Percentiles rank a stretch among this genome's conserved stretches.
phyloP scores from a whole-genome alignment of 2,329 filamentous ascomycete species.

The Cordyceps cicadae region DNA sequence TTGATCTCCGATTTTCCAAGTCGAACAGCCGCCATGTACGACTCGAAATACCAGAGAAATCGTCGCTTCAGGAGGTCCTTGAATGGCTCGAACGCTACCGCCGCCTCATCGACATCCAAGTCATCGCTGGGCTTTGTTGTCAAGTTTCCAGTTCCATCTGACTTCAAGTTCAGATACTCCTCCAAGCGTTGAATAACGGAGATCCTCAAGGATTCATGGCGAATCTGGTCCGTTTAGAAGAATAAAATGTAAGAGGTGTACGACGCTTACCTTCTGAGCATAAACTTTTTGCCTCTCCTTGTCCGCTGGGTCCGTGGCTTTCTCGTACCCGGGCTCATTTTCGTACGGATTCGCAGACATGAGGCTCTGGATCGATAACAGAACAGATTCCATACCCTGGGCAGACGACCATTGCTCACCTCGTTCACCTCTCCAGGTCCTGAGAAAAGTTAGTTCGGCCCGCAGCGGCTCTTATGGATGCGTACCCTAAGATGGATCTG shows the following conservation, averaged over 20 bases:
- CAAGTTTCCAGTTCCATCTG: constrained; percentile 35
- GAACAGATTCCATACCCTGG: constrained; percentile 86
- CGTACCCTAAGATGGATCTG: constrained; percentile 78
- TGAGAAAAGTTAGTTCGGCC: constrained; percentile 26
- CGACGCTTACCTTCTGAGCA: constrained; percentile 61
- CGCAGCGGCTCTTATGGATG: neutral
- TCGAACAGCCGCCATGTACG: constrained; percentile 66
- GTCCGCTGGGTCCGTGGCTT: constrained; percentile 58
- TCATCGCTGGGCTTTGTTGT: constrained; percentile 23
- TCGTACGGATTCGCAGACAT: constrained; percentile 93
- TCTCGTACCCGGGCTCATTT: constrained; percentile 91
- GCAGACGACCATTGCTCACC: constrained; percentile 96
- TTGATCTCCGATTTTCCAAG: constrained; percentile 56
- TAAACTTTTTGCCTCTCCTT: constrained; percentile 69
- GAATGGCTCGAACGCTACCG: constrained; percentile 70
- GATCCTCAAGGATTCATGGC: constrained; percentile 81
- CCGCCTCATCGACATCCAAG: constrained; percentile 39
- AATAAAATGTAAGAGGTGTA: neutral
- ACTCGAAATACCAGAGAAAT: constrained; percentile 93
- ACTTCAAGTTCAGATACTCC: constrained; percentile 59
- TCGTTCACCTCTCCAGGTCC: constrained; percentile 84
- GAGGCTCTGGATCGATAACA: constrained; percentile 92
- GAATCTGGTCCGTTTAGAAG: constrained; percentile 51
- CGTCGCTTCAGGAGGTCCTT: constrained; percentile 82
- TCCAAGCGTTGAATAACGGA: constrained; percentile 82